phyloP scores from a whole-genome alignment of 768 basidiomycete species.

The Rhizopogon sp. region DNA sequence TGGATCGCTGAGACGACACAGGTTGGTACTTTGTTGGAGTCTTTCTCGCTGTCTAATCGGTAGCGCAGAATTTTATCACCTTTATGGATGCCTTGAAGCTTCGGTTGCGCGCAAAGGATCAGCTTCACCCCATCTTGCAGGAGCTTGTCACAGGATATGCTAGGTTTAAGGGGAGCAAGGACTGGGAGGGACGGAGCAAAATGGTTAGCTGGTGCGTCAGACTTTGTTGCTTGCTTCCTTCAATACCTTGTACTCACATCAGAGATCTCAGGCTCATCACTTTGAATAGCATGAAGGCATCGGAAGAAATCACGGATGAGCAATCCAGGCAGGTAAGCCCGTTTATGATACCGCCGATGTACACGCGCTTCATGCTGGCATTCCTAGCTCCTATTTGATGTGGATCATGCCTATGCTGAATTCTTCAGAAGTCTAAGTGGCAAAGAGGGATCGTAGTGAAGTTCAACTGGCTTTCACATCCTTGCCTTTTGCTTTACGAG shows the following conservation, averaged over 20 bases:
- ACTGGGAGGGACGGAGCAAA: slow-evolving; percentile 92
- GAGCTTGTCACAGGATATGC: slow-evolving; percentile 95
- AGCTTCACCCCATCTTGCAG: slow-evolving; percentile 89
- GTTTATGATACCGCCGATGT: not conserved
- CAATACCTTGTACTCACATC: not conserved
- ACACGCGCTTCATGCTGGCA: not conserved
- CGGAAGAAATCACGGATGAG: slow-evolving; percentile 93
- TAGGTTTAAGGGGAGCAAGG: slow-evolving; percentile 89
- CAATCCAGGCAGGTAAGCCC: slow-evolving; percentile 80
- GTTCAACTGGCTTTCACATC: not conserved
- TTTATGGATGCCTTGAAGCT: slow-evolving; percentile 98
- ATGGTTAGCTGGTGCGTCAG: slow-evolving; percentile 83
- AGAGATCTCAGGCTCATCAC: slow-evolving; percentile 76
- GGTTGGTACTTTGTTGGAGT: slow-evolving; percentile 35
- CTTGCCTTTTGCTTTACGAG: too few species aligned
- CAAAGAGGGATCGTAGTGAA: slow-evolving; percentile 20
- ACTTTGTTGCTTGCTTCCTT: not conserved
- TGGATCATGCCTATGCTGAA: slow-evolving; percentile 93
- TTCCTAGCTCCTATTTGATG: slow-evolving; percentile 84
- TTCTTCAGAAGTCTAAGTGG: slow-evolving; percentile 75
- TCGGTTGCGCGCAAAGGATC: slow-evolving; percentile 92
- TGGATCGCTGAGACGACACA: slow-evolving; percentile 98
- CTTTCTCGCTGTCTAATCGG: not conserved
- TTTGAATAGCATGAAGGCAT: slow-evolving; percentile 94
- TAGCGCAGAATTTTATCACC: slow-evolving; percentile 87